Evolutionary conservation across 2,329 filamentous ascomycete species (phyloP).

Genomic region (Curvularia eragrostidis): DNA sequence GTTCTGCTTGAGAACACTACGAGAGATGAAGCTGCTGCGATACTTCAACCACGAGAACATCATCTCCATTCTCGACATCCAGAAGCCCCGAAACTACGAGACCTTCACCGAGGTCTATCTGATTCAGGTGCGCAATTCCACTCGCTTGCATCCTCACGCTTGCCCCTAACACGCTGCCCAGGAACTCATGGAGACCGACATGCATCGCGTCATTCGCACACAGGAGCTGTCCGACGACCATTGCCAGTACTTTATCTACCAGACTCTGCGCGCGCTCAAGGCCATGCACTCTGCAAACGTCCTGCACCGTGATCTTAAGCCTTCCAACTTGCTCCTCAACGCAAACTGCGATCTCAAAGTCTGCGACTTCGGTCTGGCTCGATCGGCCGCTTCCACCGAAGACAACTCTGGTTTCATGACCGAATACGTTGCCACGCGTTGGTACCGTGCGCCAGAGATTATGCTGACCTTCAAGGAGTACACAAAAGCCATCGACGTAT

Average conservation of each 20-base stretch:
- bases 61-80: constrained; percentile 98
- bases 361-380: constrained; percentile 95
- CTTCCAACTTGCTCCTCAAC: constrained; percentile 94
- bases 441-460: constrained; percentile 98
- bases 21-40: constrained; percentile 98
- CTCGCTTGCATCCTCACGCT: background rate
- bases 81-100: constrained; percentile 96
- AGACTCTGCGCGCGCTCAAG: constrained; percentile 95
- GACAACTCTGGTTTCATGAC: constrained; percentile 99
- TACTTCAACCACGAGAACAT: constrained; percentile 99
- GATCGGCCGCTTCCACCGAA: constrained; percentile 94
- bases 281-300: constrained; percentile 99
- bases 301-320: constrained; percentile 95
- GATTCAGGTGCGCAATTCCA: constrained; percentile 73
- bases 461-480: constrained; percentile 99
- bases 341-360: constrained; percentile 99
- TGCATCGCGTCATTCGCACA: constrained; percentile 98
- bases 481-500: constrained; percentile 98
- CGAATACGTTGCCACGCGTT: constrained; percentile 98
- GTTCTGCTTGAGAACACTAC: constrained; percentile 95
- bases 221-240: constrained; percentile 99
- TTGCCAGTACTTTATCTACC: constrained; percentile 99
- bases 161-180: constrained; percentile 49
- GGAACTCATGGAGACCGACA: constrained; percentile 99
- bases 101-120: constrained; percentile 97